Conservation (phyloP, 208 protist genomes). For the Herpetomonas muscarum region DNA sequence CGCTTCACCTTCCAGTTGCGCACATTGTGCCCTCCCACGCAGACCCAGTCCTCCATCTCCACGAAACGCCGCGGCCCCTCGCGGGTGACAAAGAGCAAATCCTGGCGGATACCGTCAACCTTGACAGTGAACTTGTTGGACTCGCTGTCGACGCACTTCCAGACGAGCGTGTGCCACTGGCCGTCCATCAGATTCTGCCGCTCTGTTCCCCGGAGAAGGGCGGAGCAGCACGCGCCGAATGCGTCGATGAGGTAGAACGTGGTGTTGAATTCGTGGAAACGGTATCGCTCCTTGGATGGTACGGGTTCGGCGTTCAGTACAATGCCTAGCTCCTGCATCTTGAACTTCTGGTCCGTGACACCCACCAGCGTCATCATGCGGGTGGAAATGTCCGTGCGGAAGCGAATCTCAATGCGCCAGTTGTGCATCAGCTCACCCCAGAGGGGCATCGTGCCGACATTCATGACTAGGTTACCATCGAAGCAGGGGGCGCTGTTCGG, state of each 20-base stretch:
- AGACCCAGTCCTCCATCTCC: slow-evolving; percentile 75
- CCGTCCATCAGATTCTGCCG: slow-evolving; percentile 82
- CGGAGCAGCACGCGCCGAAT: slow-evolving; percentile 77
- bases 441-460: slow-evolving; percentile 64
- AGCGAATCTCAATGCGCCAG: slow-evolving; percentile 83
- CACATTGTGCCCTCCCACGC: slow-evolving; percentile 81
- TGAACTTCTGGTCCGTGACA: slow-evolving; percentile 74
- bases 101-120: slow-evolving; percentile 79
- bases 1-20: slow-evolving; percentile 75
- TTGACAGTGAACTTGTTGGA: slow-evolving; percentile 85
- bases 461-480: slow-evolving; percentile 75
- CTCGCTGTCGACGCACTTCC: slow-evolving; percentile 83
- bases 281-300: slow-evolving; percentile 71
- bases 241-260: slow-evolving; percentile 84
- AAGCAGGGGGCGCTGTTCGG: slow-evolving; percentile 63
- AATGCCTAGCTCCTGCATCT: slow-evolving; percentile 87
- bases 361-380: slow-evolving; percentile 79
- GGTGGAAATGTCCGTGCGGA: slow-evolving; percentile 66
- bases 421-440: slow-evolving; percentile 86
- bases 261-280: slow-evolving; percentile 78
- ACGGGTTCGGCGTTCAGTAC: slow-evolving; percentile 83
- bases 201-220: slow-evolving; percentile 76
- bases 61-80: slow-evolving; percentile 74
- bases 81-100: slow-evolving; percentile 72
- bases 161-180: slow-evolving; percentile 86